Percentiles rank a stretch among this genome's conserved stretches.
Evolutionary conservation across 2,329 filamentous ascomycete species (phyloP).

Genomic region (Zymoseptoria crescenta): DNA sequence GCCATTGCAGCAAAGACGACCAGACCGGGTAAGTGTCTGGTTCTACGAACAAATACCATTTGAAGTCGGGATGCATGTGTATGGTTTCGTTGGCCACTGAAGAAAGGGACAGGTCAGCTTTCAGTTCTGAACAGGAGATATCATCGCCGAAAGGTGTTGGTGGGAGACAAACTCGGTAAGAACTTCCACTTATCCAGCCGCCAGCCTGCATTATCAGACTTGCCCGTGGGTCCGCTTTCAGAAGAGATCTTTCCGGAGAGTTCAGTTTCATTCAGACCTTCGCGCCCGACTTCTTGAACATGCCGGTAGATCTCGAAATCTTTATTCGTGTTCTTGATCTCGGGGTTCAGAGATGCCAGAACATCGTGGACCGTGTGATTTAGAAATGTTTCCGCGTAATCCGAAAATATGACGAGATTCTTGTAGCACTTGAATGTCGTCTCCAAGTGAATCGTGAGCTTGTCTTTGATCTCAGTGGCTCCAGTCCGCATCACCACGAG

Average conservation of each 20-base stretch:
- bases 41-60: slow-evolving; percentile 55
- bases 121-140: neutral
- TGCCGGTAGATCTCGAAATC: slow-evolving; percentile 33
- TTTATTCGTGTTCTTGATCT: slow-evolving; percentile 24
- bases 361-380: slow-evolving; percentile 34
- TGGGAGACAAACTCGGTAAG: slow-evolving; percentile 33
- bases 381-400: slow-evolving; percentile 46
- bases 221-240: slow-evolving; percentile 19
- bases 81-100: slow-evolving; percentile 19
- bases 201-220: slow-evolving; percentile 28
- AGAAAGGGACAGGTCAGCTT: neutral
- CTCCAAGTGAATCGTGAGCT: slow-evolving; percentile 48
- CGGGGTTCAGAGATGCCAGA: slow-evolving; percentile 25
- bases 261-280: slow-evolving; percentile 25
- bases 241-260: slow-evolving; percentile 17
- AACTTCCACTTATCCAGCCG: slow-evolving; percentile 47
- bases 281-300: slow-evolving; percentile 26
- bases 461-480: slow-evolving; percentile 48
- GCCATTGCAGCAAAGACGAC: slow-evolving; percentile 46
- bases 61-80: slow-evolving; percentile 37
- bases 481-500: slow-evolving; percentile 53
- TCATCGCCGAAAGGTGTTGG: neutral
- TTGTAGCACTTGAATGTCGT: slow-evolving; percentile 50
- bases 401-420: slow-evolving; percentile 51
- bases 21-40: slow-evolving; percentile 52